Evolutionary conservation across 108 stramenopile genomes (phyloP), one percentile per base, ranked within the genome.

Genomic region (Cyclotella atomus): DNA sequence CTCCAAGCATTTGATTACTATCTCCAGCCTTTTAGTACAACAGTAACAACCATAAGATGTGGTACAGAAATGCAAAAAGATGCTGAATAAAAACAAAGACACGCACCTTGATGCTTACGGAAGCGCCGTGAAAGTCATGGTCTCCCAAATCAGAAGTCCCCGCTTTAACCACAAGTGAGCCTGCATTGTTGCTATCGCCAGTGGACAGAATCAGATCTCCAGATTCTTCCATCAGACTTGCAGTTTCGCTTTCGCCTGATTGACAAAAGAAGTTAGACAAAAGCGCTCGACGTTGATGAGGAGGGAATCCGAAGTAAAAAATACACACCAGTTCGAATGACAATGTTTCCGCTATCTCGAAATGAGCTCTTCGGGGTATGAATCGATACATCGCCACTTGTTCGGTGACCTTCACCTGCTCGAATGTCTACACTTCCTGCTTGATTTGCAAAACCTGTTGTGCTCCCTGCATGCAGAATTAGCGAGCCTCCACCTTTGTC

Each of bases 371-470:
- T 29, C 8, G 69, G 69, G 44, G 69, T 70, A 5, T 59, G 38
- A 17, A 66, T 44, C 23, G 23, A 36, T 17, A 63, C 60, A 56
- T 76, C 67, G 20, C 75, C 75, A 45, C 50, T 67, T 20, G 12
- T 35, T 33, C 20, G 65, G 34, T 67, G 65, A 49, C 47, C 62
- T 44, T 44, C 62, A 64, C 6, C 55, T 54, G n/a, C 70, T 71
- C 23, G 25, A 20, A 55, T 71, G 43, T 65, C 25, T 19, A 77
- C 63, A 32, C 52, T 56, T 25, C 76, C 75, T 21, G 65, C 75
- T 25, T 50, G 20, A 44, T 76, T 66, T 7, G 35, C 57, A 19
- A 28, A 35, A 17, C 75, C 75, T 28, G 43, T 53, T 8, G 59
- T 50, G 19, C 68, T 35, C 19, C 75, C 75, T 19, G 55, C 75